Conservation (phyloP, 164 flowering plant genomes). For the Vitis vinifera region ASM3070453v1 NC_081817.1:6773001-6773500, state of each 20-base stretch:
- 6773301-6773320: constrained; percentile 32
- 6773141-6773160: constrained; percentile 34
- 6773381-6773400: constrained; percentile 46
- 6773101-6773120: constrained; percentile 15
- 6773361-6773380: constrained; percentile 33
- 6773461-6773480: constrained; percentile 52
- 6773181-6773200: constrained; percentile 27
- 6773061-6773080: constrained; percentile 14
- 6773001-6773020: constrained; percentile 6
- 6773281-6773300: constrained; percentile 27
- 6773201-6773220: constrained; percentile 17
- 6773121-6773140: constrained; percentile 29
- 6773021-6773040: constrained; percentile 21
- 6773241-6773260: constrained; percentile 34
- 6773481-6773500: constrained; percentile 26
- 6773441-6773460: constrained; percentile 42
- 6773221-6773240: constrained; percentile 32
- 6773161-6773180: constrained; percentile 34
- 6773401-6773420: constrained; percentile 36
- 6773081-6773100: constrained; percentile 9
- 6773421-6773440: constrained; percentile 43
- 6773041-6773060: constrained; percentile 28
- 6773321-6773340: constrained; percentile 36
- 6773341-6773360: constrained; percentile 31
- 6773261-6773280: constrained; percentile 40